Percentiles rank a stretch among this genome's conserved stretches.
phyloP scores from a whole-genome alignment of 371 early-diverging fungal species.

The Syncephalastrum racemosum region DNA sequence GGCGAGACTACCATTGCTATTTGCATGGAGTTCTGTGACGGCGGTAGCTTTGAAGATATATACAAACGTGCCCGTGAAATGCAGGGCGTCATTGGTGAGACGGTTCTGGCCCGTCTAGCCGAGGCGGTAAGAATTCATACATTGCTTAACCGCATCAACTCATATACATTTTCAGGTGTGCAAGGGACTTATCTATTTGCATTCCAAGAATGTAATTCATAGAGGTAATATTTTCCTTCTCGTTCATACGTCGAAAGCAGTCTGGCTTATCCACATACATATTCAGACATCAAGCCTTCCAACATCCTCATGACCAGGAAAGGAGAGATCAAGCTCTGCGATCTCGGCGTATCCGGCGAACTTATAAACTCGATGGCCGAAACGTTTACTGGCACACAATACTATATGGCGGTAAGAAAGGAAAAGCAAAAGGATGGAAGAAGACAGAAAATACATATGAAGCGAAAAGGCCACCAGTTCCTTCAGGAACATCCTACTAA shows the following conservation, averaged over 20 bases:
- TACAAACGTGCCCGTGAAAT: slow-evolving; percentile 69
- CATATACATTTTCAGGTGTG: slow-evolving; percentile 48
- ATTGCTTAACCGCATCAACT: not conserved
- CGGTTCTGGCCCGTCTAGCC: slow-evolving; percentile 77
- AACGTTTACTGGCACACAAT: slow-evolving; percentile 94
- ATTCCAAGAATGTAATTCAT: slow-evolving; percentile 83
- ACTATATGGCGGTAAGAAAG: slow-evolving; percentile 93
- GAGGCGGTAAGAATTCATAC: slow-evolving; percentile 57
- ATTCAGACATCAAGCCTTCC: slow-evolving; percentile 84
- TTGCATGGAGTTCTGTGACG: slow-evolving; percentile 94
- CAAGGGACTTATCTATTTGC: slow-evolving; percentile 78
- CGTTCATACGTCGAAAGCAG: not conserved
- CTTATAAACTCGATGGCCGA: slow-evolving; percentile 88
- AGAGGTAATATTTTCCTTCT: slow-evolving; percentile 42
- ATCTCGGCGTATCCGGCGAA: slow-evolving; percentile 95
- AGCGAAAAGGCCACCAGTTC: not conserved
- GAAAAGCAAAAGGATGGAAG: not conserved
- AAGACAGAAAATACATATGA: not conserved
- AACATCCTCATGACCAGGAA: slow-evolving; percentile 84
- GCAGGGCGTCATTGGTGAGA: slow-evolving; percentile 72
- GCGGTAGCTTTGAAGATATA: slow-evolving; percentile 79
- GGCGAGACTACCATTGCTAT: slow-evolving; percentile 86
- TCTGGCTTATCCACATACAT: not conserved
- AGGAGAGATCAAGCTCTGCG: slow-evolving; percentile 94
- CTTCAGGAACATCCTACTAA: not conserved